phyloP scores from a whole-genome alignment of 1,139 yeast genomes.

The Saccharomycopsis crataegensis region DNA sequence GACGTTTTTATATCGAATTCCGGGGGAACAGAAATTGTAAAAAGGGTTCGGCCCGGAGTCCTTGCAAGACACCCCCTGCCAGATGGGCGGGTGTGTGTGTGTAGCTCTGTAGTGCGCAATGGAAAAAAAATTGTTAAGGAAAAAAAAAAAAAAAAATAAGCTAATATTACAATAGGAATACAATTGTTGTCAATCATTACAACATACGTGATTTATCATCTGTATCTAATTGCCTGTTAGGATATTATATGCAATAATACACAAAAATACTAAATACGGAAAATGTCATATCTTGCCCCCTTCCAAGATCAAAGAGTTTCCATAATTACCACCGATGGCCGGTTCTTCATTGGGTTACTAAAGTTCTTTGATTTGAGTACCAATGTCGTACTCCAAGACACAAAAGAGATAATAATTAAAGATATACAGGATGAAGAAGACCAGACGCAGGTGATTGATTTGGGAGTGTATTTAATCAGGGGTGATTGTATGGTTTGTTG shows the following conservation, averaged over 20 bases:
- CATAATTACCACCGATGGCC: slow-evolving; percentile 78
- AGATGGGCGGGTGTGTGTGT: too few species aligned
- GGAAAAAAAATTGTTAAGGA: too few species aligned
- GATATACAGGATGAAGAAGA: slow-evolving; percentile 30
- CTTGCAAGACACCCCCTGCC: too few species aligned
- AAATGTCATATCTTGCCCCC: slow-evolving; percentile 16
- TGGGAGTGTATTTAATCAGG: slow-evolving; percentile 65
- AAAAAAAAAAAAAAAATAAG: too few species aligned
- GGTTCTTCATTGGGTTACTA: slow-evolving; percentile 57
- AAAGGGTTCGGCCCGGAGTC: too few species aligned
- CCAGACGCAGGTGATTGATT: slow-evolving; percentile 43
- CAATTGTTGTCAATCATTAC: too few species aligned
- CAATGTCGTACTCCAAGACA: slow-evolving; percentile 55
- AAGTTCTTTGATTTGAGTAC: slow-evolving; percentile 81
- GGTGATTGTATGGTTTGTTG: slow-evolving; percentile 79
- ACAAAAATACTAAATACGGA: not conserved
- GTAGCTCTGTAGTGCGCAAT: too few species aligned
- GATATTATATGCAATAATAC: not conserved
- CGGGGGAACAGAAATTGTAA: too few species aligned
- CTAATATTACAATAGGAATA: too few species aligned
- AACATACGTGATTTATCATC: too few species aligned
- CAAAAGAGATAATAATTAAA: slow-evolving; percentile 46
- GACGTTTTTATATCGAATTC: too few species aligned
- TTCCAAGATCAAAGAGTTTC: slow-evolving; percentile 41
- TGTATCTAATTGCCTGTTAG: too few species aligned